Evolutionary conservation across 108 stramenopile species (phyloP).

Genomic region (Nitzschia inconspicua): DNA sequence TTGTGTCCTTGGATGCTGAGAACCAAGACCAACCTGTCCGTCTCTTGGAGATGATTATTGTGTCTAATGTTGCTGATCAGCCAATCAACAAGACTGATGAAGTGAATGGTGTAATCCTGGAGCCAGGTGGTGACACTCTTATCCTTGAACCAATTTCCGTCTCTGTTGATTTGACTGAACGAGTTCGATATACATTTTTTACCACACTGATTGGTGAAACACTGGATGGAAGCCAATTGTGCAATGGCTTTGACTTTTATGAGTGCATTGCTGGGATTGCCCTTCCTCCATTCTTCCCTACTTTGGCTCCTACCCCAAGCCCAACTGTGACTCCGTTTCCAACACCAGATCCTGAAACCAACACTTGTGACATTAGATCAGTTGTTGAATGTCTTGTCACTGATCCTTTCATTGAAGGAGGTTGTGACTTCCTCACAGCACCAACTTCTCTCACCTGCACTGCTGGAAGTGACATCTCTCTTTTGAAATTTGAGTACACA

Average conservation of each 20-base stretch:
- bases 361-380: not conserved
- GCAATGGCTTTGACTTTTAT: not conserved
- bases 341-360: not conserved
- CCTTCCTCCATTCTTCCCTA: slow-evolving; percentile 4
- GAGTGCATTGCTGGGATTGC: slow-evolving; percentile 1
- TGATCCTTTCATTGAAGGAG: not conserved
- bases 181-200: slow-evolving; percentile 9
- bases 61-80: not conserved
- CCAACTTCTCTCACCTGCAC: not conserved
- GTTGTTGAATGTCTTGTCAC: not conserved
- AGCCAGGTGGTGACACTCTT: not conserved
- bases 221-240: not conserved
- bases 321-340: slow-evolving; percentile 11
- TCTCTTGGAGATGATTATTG: not conserved
- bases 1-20: not conserved
- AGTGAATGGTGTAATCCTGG: not conserved
- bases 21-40: not conserved
- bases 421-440: not conserved
- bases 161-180: slow-evolving; percentile 1
- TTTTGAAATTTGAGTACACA: not conserved
- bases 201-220: slow-evolving; percentile 11
- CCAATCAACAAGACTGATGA: not conserved
- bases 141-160: no score
- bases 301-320: not conserved
- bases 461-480: not conserved